phyloP scores from a whole-genome alignment of 1,284 basidiomycete species.

The Sporisorium scitamineum region DNA sequence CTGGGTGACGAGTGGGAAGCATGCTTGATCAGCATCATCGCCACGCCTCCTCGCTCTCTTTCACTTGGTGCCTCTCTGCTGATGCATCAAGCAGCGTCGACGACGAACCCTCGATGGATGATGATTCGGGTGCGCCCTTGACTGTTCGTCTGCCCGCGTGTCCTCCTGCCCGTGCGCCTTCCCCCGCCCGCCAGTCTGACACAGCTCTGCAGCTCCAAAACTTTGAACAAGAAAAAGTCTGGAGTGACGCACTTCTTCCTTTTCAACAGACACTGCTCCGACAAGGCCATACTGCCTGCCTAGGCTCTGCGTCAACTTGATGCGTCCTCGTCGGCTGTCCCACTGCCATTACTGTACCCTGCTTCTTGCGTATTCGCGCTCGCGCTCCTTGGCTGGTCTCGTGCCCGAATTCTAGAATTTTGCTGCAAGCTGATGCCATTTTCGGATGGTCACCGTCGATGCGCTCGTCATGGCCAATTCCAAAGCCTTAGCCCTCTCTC shows the following conservation, averaged over 20 bases:
- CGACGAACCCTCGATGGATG: too few species aligned
- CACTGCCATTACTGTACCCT: too few species aligned
- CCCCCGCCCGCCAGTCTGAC: neutral
- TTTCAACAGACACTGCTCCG: too few species aligned
- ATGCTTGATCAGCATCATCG: slow-evolving; percentile 7
- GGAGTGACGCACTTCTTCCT: neutral
- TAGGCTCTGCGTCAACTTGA: too few species aligned
- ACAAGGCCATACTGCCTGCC: too few species aligned
- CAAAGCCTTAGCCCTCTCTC: neutral
- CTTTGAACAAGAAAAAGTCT: neutral
- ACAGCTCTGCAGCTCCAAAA: neutral
- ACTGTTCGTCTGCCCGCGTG: too few species aligned
- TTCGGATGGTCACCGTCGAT: neutral
- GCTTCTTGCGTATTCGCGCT: too few species aligned
- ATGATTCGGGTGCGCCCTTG: too few species aligned
- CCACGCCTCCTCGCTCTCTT: too few species aligned
- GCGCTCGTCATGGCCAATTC: slow-evolving; percentile 17
- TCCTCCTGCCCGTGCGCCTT: neutral
- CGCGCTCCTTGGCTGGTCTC: too few species aligned
- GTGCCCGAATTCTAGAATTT: neutral
- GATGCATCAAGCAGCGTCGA: neutral
- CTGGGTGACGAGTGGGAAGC: neutral
- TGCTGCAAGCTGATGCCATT: slow-evolving; percentile 22
- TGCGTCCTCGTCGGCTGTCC: too few species aligned
- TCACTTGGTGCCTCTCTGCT: neutral